Evolutionary conservation across 2,329 filamentous ascomycete species (phyloP).

Genomic region (Fusarium sarcochroum): DNA sequence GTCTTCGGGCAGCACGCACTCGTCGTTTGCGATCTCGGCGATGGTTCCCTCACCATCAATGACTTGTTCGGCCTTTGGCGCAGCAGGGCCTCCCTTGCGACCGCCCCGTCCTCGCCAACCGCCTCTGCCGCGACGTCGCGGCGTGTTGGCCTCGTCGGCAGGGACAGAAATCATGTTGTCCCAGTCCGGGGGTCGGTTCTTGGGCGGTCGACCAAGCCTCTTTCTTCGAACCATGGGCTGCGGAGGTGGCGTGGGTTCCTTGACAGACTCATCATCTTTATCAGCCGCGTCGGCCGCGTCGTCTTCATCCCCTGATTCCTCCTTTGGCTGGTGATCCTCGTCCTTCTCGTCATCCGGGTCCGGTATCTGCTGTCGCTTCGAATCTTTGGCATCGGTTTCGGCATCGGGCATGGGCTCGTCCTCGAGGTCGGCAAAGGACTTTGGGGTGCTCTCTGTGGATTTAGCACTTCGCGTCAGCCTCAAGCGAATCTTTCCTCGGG

Average conservation of each 20-base stretch:
- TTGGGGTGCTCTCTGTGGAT: constrained; percentile 59
- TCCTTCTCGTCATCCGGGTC: constrained; percentile 56
- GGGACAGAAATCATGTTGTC: constrained; percentile 73
- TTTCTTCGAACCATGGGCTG: constrained; percentile 78
- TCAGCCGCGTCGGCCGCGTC: constrained; percentile 49
- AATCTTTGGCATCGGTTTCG: constrained; percentile 48
- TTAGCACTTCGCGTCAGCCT: constrained; percentile 52
- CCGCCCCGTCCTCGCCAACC: constrained; percentile 79
- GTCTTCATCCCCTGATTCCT: constrained; percentile 62
- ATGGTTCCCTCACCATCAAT: constrained; percentile 95
- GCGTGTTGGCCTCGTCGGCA: constrained; percentile 69
- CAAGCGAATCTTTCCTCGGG: constrained; percentile 51
- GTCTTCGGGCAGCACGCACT: constrained; percentile 90
- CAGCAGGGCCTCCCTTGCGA: constrained; percentile 76
- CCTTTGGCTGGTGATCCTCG: constrained; percentile 68
- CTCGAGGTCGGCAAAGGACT: constrained; percentile 58
- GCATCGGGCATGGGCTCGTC: constrained; percentile 53
- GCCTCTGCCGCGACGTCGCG: constrained; percentile 75
- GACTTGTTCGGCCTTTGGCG: constrained; percentile 84
- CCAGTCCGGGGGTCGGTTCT: constrained; percentile 86
- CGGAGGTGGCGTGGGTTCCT: constrained; percentile 69
- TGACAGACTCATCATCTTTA: constrained; percentile 60
- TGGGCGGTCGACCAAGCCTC: constrained; percentile 87
- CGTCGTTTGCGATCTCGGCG: constrained; percentile 91
- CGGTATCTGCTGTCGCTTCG: constrained; percentile 60